A percentile compares a stretch with the other conserved stretches of the same genome.
Evolutionary conservation across 768 basidiomycete species (phyloP).

Genomic region (Serendipita sp.): DNA sequence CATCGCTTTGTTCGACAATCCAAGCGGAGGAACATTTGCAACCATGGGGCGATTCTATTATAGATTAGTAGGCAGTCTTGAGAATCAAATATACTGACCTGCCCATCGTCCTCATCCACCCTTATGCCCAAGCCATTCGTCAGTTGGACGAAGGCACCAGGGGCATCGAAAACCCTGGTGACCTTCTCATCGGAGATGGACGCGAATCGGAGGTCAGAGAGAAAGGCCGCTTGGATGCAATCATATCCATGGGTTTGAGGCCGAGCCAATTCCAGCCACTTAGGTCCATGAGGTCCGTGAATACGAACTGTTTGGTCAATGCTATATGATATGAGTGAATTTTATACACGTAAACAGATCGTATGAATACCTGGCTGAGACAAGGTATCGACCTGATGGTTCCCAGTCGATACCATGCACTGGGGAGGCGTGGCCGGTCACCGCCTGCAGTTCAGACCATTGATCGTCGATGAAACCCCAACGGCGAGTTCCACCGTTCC

Average conservation of each 20-base stretch:
- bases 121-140: slow-evolving; percentile 33
- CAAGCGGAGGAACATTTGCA: slow-evolving; percentile 85
- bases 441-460: slow-evolving; percentile 68
- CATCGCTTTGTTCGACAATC: slow-evolving; percentile 87
- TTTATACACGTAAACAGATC: background rate
- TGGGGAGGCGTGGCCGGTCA: slow-evolving; percentile 70
- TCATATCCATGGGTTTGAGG: slow-evolving; percentile 98
- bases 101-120: slow-evolving; percentile 30
- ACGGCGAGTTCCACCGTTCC: slow-evolving; percentile 87
- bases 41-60: slow-evolving; percentile 51
- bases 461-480: slow-evolving; percentile 39
- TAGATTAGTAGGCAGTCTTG: background rate
- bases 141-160: slow-evolving; percentile 56
- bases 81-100: background rate
- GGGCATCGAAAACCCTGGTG: slow-evolving; percentile 82
- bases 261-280: slow-evolving; percentile 78
- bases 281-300: slow-evolving; percentile 42
- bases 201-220: slow-evolving; percentile 61
- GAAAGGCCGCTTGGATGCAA: slow-evolving; percentile 60
- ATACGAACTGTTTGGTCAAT: slow-evolving; percentile 86
- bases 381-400: slow-evolving; percentile 66
- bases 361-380: slow-evolving; percentile 59
- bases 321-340: slow-evolving; percentile 24
- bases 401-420: slow-evolving; percentile 80
- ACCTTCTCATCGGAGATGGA: slow-evolving; percentile 97